phyloP scores from a whole-genome alignment of 2,329 filamentous ascomycete genomes.

The Colletotrichum spinosum region DNA sequence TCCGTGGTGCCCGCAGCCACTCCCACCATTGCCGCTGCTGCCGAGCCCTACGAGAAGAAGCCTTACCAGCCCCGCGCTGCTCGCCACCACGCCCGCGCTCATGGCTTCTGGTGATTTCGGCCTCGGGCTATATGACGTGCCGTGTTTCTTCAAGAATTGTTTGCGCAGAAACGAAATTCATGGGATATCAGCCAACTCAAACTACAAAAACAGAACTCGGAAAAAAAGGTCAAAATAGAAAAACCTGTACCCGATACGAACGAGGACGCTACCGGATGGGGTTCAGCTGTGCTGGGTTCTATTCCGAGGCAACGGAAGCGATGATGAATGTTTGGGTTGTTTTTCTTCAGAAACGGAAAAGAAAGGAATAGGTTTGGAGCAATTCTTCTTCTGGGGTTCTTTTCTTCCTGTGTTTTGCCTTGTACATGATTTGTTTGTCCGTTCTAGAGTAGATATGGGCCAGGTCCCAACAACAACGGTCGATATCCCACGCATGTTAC shows the following conservation, averaged over 20 bases:
- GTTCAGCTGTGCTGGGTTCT: constrained; percentile 27
- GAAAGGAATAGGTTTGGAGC: background rate
- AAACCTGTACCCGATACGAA: constrained; percentile 20
- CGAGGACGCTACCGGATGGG: constrained; percentile 1
- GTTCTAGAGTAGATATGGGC: constrained; percentile 24
- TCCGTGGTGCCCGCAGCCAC: constrained; percentile 28
- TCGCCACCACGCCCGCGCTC: constrained; percentile 13
- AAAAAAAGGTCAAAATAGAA: background rate
- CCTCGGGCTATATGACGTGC: background rate
- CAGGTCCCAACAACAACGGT: constrained; percentile 28
- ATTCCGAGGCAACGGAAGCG: background rate
- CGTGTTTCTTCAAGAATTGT: too few species aligned
- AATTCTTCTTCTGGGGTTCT: constrained; percentile 4
- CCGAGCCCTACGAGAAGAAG: constrained; percentile 6
- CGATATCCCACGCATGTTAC: constrained; percentile 35
- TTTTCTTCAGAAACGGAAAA: background rate
- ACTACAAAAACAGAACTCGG: background rate
- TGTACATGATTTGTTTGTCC: constrained; percentile 12
- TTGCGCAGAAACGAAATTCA: constrained; percentile 1
- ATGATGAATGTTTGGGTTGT: background rate
- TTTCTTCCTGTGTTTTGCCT: constrained; percentile 12
- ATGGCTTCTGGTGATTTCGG: constrained; percentile 19
- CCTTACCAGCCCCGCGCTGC: constrained; percentile 14
- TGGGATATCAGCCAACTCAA: constrained; percentile 16
- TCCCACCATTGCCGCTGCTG: constrained; percentile 13